Base-by-base conservation (phyloP, 1,284 basidiomycete genomes). In the Microbotryum scabiosae region DNA sequence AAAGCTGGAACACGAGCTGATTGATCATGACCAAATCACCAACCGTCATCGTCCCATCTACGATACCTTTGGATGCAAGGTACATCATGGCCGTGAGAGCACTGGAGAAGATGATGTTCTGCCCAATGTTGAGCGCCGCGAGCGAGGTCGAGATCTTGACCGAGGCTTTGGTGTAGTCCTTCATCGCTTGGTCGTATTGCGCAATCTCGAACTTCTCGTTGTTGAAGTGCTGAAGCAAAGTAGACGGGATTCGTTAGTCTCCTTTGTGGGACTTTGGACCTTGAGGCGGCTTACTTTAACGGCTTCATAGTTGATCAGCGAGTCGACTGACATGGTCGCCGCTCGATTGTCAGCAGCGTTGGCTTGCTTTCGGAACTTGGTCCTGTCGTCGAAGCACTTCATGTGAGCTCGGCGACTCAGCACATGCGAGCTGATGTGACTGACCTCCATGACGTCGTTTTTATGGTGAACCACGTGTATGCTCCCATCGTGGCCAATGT, bases 11-110 rank as follows among this genome's bases (percentile, higher is more conserved):
- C 45, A 98, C 92, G n/a, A 98, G 82, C 74, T 97, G 94, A 75
- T 98, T 98, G 70, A 96, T 87, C 88, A 98, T 96, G 65, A 98
- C 96, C 23, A 98, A 82, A 73, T 98, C 94, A 12, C 94, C 96
- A 26, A 98, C 83, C 2, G 93, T 97, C 94, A 98, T 97, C 0
- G 89, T 91, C 14, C 93, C 92, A 68, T 91, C 87, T 51, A 92
- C 77, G 6, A 98, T 86, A 0, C 93, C 93, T 73, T 97, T 90
- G 0, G 94, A 93, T 4, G 93, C 92, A 60, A 98, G 79, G 70
- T 96, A 85, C 94, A 98, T 98, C 78, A 96, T 93, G 61, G 86
- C 80, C 0, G 94, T 98, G 71, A 98, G 75, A 0, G 92, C 91
- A 16, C 83, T 84, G 0, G 90, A 92, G 77, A 97, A 98, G 69